phyloP scores from a whole-genome alignment of 306 rosid genomes.

The Medicago ruthenica region DNA sequence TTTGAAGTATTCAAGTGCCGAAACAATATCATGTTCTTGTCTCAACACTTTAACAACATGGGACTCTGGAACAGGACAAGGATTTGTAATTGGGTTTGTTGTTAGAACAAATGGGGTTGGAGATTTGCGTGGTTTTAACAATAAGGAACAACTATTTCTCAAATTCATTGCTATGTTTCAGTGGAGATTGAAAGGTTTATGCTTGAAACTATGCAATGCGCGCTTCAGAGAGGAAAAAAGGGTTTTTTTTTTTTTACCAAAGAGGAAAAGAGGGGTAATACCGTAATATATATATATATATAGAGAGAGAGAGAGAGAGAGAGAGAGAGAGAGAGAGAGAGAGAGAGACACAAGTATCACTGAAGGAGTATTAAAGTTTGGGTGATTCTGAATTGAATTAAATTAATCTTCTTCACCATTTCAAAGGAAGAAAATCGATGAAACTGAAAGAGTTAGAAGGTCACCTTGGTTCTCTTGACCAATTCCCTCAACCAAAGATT shows the following conservation, averaged over 20 bases:
- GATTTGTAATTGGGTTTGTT: constrained; percentile 60
- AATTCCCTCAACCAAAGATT: constrained; percentile 81
- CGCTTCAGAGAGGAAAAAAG: neutral
- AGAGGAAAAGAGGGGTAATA: too few relatives aligned
- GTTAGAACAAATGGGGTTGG: constrained; percentile 63
- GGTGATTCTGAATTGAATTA: neutral
- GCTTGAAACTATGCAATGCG: neutral
- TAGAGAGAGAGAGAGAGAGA: too few relatives aligned
- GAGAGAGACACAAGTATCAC: too few relatives aligned
- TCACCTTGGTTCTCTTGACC: constrained; percentile 72
- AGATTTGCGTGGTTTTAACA: constrained; percentile 67
- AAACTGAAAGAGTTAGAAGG: constrained; percentile 93
- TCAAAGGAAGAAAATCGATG: constrained; percentile 49
- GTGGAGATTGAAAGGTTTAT: neutral
- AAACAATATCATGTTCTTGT: constrained; percentile 44
- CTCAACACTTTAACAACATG: constrained; percentile 56
- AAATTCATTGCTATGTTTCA: constrained; percentile 57
- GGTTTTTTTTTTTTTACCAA: too few relatives aligned
- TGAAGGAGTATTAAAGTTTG: neutral
- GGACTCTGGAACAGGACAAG: constrained; percentile 51
- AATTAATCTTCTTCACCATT: neutral
- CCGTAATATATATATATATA: too few relatives aligned
- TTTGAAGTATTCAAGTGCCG: constrained; percentile 68
- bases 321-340: too few relatives aligned
- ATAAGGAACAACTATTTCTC: constrained; percentile 68